These are phyloP conservation scores for Inonotus hispidus DNA, from an alignment of 1,284 basidiomycete species.

Conservation along the genomic window DNA sequence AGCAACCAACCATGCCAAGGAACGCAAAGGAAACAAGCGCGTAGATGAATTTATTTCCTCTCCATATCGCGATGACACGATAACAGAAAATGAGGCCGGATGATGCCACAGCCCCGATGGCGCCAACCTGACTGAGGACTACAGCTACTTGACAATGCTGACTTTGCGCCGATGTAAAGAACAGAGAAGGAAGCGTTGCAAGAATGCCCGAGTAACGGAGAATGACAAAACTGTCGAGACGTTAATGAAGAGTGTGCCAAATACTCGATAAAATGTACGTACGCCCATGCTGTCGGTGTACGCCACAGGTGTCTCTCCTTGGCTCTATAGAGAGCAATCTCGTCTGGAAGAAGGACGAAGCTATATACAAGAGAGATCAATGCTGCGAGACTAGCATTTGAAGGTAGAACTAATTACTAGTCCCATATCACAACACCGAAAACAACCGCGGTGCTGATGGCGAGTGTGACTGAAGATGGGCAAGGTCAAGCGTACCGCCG, in stretches of 20 bases:
- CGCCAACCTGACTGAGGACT: conserved; percentile 16
- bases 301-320: neutral
- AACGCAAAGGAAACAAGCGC: no score
- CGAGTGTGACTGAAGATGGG: no score
- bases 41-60: neutral
- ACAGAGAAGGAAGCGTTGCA: conserved; percentile 20
- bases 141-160: conserved; percentile 19
- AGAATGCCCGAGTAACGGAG: conserved; percentile 21
- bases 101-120: conserved; percentile 15
- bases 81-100: conserved; percentile 21
- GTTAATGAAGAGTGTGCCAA: neutral
- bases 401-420: no score
- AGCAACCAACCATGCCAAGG: no score
- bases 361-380: neutral
- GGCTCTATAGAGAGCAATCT: neutral
- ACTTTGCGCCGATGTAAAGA: conserved; percentile 20
- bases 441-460: no score
- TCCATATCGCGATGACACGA: conserved; percentile 20
- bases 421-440: no score
- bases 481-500: no score
- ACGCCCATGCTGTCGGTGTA: neutral
- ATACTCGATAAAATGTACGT: neutral
- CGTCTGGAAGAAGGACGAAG: neutral
- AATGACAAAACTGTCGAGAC: conserved; percentile 17
- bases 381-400: neutral